Conservation (phyloP, 148 eudicot species). For the Polygonum aviculare region DNA sequence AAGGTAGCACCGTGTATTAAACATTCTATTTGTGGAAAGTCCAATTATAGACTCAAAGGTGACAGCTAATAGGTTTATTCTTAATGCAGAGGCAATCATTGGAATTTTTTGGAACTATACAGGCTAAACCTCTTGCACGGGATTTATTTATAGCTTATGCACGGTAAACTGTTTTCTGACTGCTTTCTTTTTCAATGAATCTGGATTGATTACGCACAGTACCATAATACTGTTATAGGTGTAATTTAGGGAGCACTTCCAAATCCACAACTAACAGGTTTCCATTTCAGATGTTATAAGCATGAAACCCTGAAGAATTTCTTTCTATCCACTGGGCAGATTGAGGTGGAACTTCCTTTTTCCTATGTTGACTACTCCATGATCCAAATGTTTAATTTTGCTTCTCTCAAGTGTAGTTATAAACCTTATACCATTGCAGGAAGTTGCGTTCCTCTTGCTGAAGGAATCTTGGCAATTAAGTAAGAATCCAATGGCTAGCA, state of each 20-base stretch:
- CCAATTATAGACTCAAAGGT: neutral
- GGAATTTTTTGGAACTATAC: constrained; percentile 81
- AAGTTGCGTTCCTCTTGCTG: constrained; percentile 86
- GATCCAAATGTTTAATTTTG: neutral
- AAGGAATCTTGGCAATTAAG: constrained; percentile 86
- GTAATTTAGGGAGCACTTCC: neutral
- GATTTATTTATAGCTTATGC: constrained; percentile 76
- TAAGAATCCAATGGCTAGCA: constrained; percentile 93
- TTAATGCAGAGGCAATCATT: constrained; percentile 55
- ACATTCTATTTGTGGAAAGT: neutral
- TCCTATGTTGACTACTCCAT: neutral
- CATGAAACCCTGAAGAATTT: constrained; percentile 91
- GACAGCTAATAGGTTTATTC: neutral
- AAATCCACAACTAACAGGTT: neutral
- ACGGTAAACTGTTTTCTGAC: constrained; percentile 28
- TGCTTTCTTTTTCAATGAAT: neutral
- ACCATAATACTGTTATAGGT: neutral
- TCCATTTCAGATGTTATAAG: constrained; percentile 51
- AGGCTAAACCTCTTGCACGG: constrained; percentile 79
- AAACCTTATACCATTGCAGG: constrained; percentile 36
- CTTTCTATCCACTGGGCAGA: constrained; percentile 75
- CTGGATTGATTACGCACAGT: neutral
- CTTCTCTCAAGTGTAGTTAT: neutral
- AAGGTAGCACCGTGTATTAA: constrained; percentile 43
- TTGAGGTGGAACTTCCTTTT: constrained; percentile 45